A percentile compares a stretch with the other conserved stretches of the same genome.
Evolutionary conservation across 805 yeast genomes (phyloP).

Genomic region (Cyberlindnera nakhonratchasimensis): DNA sequence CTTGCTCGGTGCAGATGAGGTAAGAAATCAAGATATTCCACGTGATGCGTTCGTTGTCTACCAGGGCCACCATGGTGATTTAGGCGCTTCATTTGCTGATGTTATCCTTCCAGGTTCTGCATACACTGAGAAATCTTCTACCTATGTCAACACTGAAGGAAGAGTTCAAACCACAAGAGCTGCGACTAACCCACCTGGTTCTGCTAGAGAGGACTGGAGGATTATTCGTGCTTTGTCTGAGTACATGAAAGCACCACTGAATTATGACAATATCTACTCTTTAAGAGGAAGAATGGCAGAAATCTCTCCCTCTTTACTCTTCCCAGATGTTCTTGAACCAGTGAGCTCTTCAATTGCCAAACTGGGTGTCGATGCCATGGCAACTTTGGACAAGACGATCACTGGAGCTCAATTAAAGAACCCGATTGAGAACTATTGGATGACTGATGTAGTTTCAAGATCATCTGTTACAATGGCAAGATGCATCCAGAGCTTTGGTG

Average conservation of each 20-base stretch:
- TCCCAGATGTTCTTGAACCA: conserved; percentile 73
- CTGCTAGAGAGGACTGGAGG: conserved; percentile 91
- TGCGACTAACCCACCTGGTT: conserved; percentile 84
- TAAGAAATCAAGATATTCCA: conserved; percentile 65
- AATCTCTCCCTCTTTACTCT: conserved; percentile 75
- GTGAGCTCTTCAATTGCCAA: conserved; percentile 53
- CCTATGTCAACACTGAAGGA: conserved; percentile 88
- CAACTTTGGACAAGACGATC: conserved; percentile 37
- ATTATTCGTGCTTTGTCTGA: conserved; percentile 80
- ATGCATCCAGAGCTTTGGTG: conserved; percentile 71
- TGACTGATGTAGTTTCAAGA: conserved; percentile 84
- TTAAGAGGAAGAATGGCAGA: conserved; percentile 68
- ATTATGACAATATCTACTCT: conserved; percentile 69
- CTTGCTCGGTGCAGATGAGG: conserved; percentile 82
- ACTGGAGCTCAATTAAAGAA: conserved; percentile 52
- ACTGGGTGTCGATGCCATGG: conserved; percentile 49
- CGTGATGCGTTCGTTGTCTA: conserved; percentile 83
- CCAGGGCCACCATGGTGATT: conserved; percentile 91
- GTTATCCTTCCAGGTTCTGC: conserved; percentile 86
- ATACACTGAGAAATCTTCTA: conserved; percentile 81
- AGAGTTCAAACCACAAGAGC: conserved; percentile 83
- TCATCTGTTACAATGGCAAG: conserved; percentile 89
- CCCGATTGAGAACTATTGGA: conserved; percentile 80
- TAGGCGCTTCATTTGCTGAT: conserved; percentile 85
- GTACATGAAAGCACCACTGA: conserved; percentile 64